phyloP scores from a whole-genome alignment of 352 stramenopile genomes.

The Globisporangium cystogenes region DNA sequence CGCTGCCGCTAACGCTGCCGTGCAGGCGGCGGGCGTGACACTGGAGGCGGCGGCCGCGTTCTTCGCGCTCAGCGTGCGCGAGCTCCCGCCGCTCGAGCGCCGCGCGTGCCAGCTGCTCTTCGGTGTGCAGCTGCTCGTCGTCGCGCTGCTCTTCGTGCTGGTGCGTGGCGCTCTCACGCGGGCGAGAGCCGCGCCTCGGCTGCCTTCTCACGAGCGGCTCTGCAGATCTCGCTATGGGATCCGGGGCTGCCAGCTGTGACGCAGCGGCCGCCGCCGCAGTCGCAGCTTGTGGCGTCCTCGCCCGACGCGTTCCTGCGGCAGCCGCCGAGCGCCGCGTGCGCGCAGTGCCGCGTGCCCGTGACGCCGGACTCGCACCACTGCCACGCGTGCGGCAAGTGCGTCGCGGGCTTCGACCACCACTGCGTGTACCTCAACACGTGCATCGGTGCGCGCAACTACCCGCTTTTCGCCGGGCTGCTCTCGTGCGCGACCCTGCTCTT shows the following conservation, averaged over 20 bases:
- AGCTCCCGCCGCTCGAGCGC: conserved; percentile 33
- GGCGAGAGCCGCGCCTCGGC: conserved; percentile 3
- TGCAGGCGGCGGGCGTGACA: conserved; percentile 31
- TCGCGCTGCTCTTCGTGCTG: conserved; percentile 14
- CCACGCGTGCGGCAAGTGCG: conserved; percentile 92
- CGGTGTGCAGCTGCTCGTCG: conserved; percentile 30
- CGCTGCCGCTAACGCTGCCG: neutral
- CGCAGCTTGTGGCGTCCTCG: neutral
- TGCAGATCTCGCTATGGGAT: conserved; percentile 51
- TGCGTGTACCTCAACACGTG: conserved; percentile 95
- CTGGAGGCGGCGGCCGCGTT: conserved; percentile 36
- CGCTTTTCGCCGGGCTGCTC: conserved; percentile 52
- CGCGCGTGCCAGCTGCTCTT: conserved; percentile 34
- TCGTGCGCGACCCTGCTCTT: conserved; percentile 51
- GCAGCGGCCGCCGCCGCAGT: conserved; percentile 1
- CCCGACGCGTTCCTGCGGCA: conserved; percentile 1
- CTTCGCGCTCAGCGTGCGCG: conserved; percentile 34
- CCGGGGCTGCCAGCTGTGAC: conserved; percentile 27
- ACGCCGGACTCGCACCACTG: conserved; percentile 71
- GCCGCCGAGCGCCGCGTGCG: conserved; percentile 19
- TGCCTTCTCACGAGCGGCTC: neutral
- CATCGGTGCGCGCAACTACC: conserved; percentile 75
- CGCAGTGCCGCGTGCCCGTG: conserved; percentile 37
- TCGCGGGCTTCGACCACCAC: conserved; percentile 93
- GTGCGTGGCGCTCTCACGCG: conserved; percentile 18